Evolutionary conservation across 805 yeast species (phyloP).

Genomic region (Tetrapisispora pingtungensis): DNA sequence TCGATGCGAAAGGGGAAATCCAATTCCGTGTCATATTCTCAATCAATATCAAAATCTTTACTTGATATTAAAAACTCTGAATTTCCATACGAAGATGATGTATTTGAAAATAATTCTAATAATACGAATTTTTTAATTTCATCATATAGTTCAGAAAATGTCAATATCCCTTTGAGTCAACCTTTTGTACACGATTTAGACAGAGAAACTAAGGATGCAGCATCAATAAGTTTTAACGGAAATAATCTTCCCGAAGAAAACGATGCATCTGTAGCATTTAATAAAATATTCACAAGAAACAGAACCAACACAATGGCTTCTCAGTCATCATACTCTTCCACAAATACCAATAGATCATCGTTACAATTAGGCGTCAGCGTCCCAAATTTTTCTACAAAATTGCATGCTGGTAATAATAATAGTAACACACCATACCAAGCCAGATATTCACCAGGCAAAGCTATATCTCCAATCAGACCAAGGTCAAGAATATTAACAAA

Average conservation of each 20-base stretch:
- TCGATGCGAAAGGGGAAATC: background rate
- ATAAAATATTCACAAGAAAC: slow-evolving; percentile 22
- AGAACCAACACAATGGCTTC: slow-evolving; percentile 16
- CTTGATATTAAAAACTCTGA: background rate
- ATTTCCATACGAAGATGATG: background rate
- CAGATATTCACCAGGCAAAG: slow-evolving; percentile 24
- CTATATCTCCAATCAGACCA: slow-evolving; percentile 25
- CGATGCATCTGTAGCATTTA: slow-evolving; percentile 30
- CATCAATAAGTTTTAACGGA: background rate
- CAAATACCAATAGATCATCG: slow-evolving; percentile 6
- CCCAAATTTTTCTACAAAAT: slow-evolving; percentile 12
- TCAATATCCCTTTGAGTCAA: background rate
- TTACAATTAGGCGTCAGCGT: slow-evolving; percentile 4
- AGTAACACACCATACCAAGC: background rate
- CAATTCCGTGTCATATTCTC: background rate
- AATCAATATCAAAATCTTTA: background rate
- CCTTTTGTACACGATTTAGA: background rate
- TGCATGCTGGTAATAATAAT: slow-evolving; percentile 4
- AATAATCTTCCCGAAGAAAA: slow-evolving; percentile 19
- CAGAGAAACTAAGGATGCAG: background rate
- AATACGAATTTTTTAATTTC: background rate
- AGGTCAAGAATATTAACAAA: slow-evolving; percentile 21
- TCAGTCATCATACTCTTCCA: slow-evolving; percentile 19
- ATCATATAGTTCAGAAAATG: background rate
- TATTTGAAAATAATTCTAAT: background rate